Conservation (phyloP, 306 rosid genomes). For the Hylodesmum podocarpum region DNA sequence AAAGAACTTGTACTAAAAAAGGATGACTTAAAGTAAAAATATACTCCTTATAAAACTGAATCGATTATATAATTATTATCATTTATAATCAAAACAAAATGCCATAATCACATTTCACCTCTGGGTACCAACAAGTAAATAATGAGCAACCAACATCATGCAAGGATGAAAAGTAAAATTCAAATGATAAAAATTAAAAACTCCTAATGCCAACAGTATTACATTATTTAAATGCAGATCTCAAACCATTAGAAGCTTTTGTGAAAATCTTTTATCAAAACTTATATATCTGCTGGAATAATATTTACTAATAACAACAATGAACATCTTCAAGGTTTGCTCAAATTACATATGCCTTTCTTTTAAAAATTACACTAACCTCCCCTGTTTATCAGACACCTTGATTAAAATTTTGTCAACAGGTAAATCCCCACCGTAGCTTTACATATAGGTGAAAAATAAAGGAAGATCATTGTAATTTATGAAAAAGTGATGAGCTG, state of each 20-base stretch:
- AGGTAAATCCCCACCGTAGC: not conserved
- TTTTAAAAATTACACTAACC: not conserved
- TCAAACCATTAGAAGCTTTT: not conserved
- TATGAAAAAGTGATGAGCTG: not conserved
- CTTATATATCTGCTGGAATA: not conserved
- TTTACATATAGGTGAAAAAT: not conserved
- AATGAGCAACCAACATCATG: conserved; percentile 14
- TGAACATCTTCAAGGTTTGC: not conserved
- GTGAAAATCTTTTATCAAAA: not conserved
- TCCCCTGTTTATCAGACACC: not conserved
- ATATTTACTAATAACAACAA: not conserved
- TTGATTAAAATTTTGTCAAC: not conserved
- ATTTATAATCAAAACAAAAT: not conserved
- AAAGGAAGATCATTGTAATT: not conserved
- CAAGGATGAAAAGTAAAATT: not conserved
- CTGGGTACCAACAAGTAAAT: conserved; percentile 6
- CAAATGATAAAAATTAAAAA: not conserved
- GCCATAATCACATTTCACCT: not conserved
- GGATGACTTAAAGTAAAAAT: no score
- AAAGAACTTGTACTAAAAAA: no score
- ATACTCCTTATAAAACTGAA: no score
- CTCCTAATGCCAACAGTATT: not conserved
- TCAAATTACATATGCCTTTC: not conserved
- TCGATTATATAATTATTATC: not conserved
- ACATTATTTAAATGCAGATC: not conserved